Base-by-base conservation (phyloP, 1,139 yeast species). In the Candida sp. region DNA sequence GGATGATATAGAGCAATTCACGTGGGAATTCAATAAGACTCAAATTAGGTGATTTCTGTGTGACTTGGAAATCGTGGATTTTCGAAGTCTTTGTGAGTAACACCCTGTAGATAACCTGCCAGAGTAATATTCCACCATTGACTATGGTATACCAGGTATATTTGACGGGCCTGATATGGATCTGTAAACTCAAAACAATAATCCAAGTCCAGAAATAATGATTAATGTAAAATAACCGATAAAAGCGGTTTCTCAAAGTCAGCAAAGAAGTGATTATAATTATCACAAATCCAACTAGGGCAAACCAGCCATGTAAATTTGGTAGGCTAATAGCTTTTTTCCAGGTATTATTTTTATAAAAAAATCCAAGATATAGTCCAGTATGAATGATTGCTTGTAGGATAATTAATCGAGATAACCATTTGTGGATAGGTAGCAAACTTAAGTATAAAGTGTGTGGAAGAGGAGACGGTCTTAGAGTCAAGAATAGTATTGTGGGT, bases 361-460 rank as follows among this genome's bases (percentile, higher is more conserved):
- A 88, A 43, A 74, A 76, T n/a, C 73, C 70, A 21, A 79, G 50
- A 57, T 88, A 91, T 5, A 84, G 53, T 0, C 73, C 43, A 0
- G 90, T 83, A 57, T 91, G 98, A 7, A 77, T 47, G 0, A 79
- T 49, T 2, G 87, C 74, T 51, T 86, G 81, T 2, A 87, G 22
- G 1, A 88, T 81, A 25, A 88, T 78, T 5, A 85, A 62, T 41
- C 97, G 68, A 2, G 96, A 84, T 5, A 91, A 65, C 96, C 97
- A 90, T 60, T 88, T 89, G 64, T 91, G 98, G 37, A 89, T 69
- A 0, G 95, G 95, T 4, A 90, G 59, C 33, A 90, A 69, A 22
- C 84, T 76, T 41, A 89, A 66, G 59, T 91, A 90, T 23, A 87
- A 69, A 0, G 84, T 79, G 42, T 78, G 69, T 0, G 95, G 95